These are phyloP conservation scores for Neurospora terricola DNA, from an alignment of 495 filamentous ascomycete genomes.

Conservation along the genomic window DNA sequence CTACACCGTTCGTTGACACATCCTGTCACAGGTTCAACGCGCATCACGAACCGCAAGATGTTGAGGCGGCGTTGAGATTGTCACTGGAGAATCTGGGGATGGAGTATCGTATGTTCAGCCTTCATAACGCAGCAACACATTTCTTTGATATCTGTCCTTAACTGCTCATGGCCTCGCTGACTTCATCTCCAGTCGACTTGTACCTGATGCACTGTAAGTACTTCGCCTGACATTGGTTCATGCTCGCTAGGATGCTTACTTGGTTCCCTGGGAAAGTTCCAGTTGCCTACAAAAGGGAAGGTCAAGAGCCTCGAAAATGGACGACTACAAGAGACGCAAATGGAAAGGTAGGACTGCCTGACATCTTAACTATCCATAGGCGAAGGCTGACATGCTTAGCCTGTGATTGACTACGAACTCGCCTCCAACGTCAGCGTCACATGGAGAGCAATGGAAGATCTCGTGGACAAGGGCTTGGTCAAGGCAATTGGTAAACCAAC, in stretches of 20 bases:
- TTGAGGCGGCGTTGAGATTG: conserved; percentile 17
- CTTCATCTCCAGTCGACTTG: conserved; percentile 18
- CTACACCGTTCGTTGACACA: not conserved
- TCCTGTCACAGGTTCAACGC: conserved; percentile 7
- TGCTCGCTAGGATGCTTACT: not conserved
- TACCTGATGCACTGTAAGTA: conserved; percentile 27
- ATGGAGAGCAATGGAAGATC: conserved; percentile 29
- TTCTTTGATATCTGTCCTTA: no score
- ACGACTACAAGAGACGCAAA: conserved; percentile 27
- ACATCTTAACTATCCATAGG: not conserved
- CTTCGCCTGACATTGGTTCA: not conserved
- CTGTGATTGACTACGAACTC: conserved; percentile 23
- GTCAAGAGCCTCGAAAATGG: conserved; percentile 11
- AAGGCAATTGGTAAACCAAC: conserved; percentile 22
- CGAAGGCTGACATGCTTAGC: not conserved
- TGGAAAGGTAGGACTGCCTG: conserved; percentile 13
- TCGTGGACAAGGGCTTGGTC: conserved; percentile 22
- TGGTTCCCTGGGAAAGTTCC: conserved; percentile 12
- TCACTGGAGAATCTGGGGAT: conserved; percentile 16
- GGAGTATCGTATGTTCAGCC: conserved; percentile 15
- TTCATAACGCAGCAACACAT: not conserved
- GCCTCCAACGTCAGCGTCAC: conserved; percentile 21
- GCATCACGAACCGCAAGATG: conserved; percentile 21
- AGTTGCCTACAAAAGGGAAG: conserved; percentile 24
- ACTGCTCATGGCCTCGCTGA: no score